Evolutionary conservation across 345 rosid genomes (phyloP).

Genomic region (Leavenworthia alabamica): DNA sequence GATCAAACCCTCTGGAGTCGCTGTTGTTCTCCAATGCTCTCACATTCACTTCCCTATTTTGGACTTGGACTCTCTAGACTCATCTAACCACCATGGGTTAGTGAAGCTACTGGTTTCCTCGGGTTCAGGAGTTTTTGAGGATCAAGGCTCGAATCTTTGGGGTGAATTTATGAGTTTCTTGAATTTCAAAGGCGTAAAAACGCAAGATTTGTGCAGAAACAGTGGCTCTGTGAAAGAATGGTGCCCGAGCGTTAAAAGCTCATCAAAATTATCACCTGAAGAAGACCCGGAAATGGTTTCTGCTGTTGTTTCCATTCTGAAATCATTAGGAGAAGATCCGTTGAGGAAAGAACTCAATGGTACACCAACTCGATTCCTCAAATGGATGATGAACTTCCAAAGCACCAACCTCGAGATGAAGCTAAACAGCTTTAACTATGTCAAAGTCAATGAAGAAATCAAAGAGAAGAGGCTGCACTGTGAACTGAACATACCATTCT

Average conservation of each 20-base stretch:
- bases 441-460: conserved; percentile 36
- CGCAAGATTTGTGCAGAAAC: conserved; percentile 28
- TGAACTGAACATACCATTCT: conserved; percentile 66
- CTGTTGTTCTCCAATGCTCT: conserved; percentile 70
- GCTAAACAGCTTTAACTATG: conserved; percentile 40
- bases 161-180: conserved; percentile 58
- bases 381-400: conserved; percentile 84
- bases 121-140: conserved; percentile 73
- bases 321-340: conserved; percentile 86
- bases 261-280: conserved; percentile 31
- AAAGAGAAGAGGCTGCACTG: conserved; percentile 37
- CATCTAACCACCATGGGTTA: conserved; percentile 45
- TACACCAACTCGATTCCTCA: conserved; percentile 66
- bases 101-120: conserved; percentile 46
- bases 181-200: conserved; percentile 48
- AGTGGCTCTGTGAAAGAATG: conserved; percentile 36
- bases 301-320: conserved; percentile 63
- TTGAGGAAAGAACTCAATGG: conserved; percentile 68
- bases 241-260: conserved; percentile 59
- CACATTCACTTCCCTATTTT: conserved; percentile 71
- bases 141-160: conserved; percentile 54
- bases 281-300: conserved; percentile 49
- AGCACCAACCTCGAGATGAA: conserved; percentile 56
- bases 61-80: conserved; percentile 43
- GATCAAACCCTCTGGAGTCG: conserved; percentile 81